Percentiles rank a stretch among this genome's conserved stretches.
Evolutionary conservation across 1,284 basidiomycete genomes (phyloP).

Genomic region (Melampsora americana): DNA sequence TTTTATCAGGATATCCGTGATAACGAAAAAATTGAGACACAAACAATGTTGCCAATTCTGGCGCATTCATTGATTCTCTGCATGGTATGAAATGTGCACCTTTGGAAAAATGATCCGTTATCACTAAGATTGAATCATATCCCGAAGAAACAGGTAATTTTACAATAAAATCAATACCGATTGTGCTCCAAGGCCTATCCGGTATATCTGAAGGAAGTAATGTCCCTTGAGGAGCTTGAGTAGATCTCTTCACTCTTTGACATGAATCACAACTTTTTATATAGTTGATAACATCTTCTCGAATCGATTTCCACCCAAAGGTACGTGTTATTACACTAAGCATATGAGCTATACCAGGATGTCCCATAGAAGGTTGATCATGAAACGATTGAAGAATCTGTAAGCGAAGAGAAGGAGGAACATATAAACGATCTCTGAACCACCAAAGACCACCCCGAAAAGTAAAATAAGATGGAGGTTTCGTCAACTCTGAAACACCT

Average conservation of each 20-base stretch:
- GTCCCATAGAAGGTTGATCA: neutral
- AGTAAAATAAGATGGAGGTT: neutral
- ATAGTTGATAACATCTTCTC: neutral
- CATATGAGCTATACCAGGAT: slow-evolving; percentile 8
- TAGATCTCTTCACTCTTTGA: neutral
- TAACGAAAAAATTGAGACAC: neutral
- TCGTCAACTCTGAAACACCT: neutral
- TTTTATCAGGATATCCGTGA: slow-evolving; percentile 23
- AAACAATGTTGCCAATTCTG: neutral
- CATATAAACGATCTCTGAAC: neutral
- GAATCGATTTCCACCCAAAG: slow-evolving; percentile 12
- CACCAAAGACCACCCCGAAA: neutral
- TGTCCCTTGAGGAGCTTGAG: neutral
- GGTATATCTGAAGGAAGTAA: neutral
- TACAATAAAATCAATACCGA: slow-evolving; percentile 24
- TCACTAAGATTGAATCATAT: slow-evolving; percentile 18
- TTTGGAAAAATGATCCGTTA: slow-evolving; percentile 20
- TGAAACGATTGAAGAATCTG: neutral
- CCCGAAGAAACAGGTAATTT: slow-evolving; percentile 10
- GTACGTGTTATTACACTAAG: neutral
- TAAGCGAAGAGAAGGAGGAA: neutral
- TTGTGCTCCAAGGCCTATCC: slow-evolving; percentile 15
- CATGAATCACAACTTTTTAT: slow-evolving; percentile 12
- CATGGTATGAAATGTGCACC: slow-evolving; percentile 16
- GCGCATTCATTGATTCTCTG: slow-evolving; percentile 4